Evolutionary conservation across 2,329 filamentous ascomycete species (phyloP).

Genomic region (Calycina marina): DNA sequence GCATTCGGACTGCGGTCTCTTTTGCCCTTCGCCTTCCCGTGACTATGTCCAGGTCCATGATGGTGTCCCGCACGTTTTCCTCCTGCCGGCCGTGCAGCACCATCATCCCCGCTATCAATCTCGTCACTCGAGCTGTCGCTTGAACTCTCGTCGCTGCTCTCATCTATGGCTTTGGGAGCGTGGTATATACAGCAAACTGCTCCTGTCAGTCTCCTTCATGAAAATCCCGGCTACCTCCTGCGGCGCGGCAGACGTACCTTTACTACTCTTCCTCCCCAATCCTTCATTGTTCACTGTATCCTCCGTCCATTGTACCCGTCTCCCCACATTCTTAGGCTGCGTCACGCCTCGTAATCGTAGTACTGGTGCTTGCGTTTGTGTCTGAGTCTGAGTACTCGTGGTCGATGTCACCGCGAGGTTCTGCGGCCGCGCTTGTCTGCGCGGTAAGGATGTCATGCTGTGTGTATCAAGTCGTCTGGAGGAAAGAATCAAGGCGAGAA

Average conservation of each 20-base stretch:
- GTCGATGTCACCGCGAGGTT: no score
- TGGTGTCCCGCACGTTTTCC: conserved; percentile 9
- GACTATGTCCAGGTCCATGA: conserved; percentile 26
- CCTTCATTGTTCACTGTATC: conserved; percentile 93
- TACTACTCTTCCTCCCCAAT: conserved; percentile 83
- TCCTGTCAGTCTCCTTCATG: background rate
- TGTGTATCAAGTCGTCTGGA: no score
- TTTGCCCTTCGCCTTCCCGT: conserved; percentile 25
- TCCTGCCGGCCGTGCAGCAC: conserved; percentile 27
- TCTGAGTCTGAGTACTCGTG: no score
- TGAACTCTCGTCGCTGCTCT: conserved; percentile 59
- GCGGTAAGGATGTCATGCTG: no score
- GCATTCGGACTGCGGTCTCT: conserved; percentile 61
- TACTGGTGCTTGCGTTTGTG: conserved; percentile 12
- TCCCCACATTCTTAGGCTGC: conserved; percentile 13
- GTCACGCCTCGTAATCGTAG: conserved; percentile 19
- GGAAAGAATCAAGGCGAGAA: no score
- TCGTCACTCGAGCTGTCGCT: conserved; percentile 40
- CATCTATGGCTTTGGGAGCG: conserved; percentile 60
- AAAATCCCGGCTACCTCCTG: background rate
- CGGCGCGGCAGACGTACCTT: conserved; percentile 41
- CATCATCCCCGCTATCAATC: conserved; percentile 25
- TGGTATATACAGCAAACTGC: conserved; percentile 99
- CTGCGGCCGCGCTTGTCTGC: no score
- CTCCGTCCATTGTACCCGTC: conserved; percentile 81